A percentile compares a stretch with the other conserved stretches of the same genome.
phyloP scores from a whole-genome alignment of 2,329 filamentous ascomycete genomes.

The Chaetomium globosum region DNA sequence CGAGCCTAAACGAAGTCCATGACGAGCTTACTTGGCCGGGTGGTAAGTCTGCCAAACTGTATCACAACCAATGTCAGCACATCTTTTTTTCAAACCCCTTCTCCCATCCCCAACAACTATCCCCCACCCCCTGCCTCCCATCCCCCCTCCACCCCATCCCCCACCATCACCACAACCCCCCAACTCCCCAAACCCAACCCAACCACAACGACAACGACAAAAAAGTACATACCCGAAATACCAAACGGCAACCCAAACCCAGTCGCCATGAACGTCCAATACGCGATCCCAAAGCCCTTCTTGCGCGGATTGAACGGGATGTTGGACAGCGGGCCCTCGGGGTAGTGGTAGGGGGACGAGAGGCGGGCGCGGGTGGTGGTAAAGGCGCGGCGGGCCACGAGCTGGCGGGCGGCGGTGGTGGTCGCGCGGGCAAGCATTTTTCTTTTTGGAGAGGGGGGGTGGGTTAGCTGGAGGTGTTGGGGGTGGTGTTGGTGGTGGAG shows the following conservation, averaged over 20 bases:
- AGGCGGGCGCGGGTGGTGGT: constrained; percentile 83
- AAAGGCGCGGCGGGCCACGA: constrained; percentile 83
- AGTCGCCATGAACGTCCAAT: constrained; percentile 69
- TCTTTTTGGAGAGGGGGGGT: not conserved
- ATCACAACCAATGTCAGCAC: constrained; percentile 19
- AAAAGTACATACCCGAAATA: constrained; percentile 59
- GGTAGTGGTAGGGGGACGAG: constrained; percentile 94
- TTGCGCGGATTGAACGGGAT: constrained; percentile 95
- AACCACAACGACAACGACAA: not conserved
- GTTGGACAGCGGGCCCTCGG: constrained; percentile 92
- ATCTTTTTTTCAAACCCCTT: not conserved
- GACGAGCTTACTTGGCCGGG: constrained; percentile 49
- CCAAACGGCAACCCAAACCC: constrained; percentile 66
- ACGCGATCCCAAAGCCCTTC: constrained; percentile 79
- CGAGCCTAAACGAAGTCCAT: constrained; percentile 2
- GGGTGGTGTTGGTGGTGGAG: not conserved
- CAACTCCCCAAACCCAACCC: not conserved
- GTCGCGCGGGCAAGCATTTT: constrained; percentile 82
- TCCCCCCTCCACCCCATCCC: not conserved
- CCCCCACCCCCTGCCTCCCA: not conserved
- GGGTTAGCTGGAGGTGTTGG: not conserved
- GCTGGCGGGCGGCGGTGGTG: constrained; percentile 54
- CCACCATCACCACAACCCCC: not conserved
- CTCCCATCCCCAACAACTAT: not conserved
- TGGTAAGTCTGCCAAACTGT: constrained; percentile 57